These are phyloP conservation scores for Piromyces sp. DNA, from an alignment of 192 early-diverging fungal genomes.

Conservation along the genomic window DNA sequence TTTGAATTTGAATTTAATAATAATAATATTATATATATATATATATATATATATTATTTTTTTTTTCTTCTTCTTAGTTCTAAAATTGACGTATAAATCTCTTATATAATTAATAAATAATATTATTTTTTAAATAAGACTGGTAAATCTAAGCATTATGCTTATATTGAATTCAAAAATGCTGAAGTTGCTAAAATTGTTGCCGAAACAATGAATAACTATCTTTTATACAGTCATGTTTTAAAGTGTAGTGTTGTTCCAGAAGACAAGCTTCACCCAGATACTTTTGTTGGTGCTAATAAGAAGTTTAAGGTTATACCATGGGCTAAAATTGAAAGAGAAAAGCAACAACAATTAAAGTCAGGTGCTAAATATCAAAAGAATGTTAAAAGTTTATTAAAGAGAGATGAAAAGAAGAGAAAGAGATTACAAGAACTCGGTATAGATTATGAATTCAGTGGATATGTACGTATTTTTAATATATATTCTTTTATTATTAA, in stretches of 20 bases:
- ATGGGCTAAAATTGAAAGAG: constrained; percentile 31
- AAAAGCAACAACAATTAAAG: constrained; percentile 26
- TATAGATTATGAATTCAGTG: constrained; percentile 80
- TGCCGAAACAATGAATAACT: constrained; percentile 93
- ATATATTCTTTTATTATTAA: neutral
- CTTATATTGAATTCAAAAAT: constrained; percentile 76
- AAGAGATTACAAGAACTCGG: constrained; percentile 44
- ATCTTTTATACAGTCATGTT: constrained; percentile 60
- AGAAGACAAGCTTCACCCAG: constrained; percentile 50
- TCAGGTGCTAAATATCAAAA: constrained; percentile 22
- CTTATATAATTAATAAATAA: too few species aligned
- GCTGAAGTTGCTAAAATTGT: constrained; percentile 73
- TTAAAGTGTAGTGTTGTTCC: constrained; percentile 65
- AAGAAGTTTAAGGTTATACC: constrained; percentile 46
- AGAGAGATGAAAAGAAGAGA: constrained; percentile 40
- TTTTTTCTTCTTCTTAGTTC: too few species aligned
- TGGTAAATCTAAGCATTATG: constrained; percentile 82
- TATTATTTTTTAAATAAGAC: too few species aligned
- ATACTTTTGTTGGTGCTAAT: constrained; percentile 54
- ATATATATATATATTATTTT: too few species aligned
- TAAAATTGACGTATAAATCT: too few species aligned
- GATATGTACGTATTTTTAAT: constrained; percentile 33
- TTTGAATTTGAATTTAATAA: too few species aligned
- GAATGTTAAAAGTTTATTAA: constrained; percentile 24
- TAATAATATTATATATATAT: too few species aligned